Evolutionary conservation across 2,329 filamentous ascomycete genomes (phyloP).

Genomic region (Geosmithia putterillii): DNA sequence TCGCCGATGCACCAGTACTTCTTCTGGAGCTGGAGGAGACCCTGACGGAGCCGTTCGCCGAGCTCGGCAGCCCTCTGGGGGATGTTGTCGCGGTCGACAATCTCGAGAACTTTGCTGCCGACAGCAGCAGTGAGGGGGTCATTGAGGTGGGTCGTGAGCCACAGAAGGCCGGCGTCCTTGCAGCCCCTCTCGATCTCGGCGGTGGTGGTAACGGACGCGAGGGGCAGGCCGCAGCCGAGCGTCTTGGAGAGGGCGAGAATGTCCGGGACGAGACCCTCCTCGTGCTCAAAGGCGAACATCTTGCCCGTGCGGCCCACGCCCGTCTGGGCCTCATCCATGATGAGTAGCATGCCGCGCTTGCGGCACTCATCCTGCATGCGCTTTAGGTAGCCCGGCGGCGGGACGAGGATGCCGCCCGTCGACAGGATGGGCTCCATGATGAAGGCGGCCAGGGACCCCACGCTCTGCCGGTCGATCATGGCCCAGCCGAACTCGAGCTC

Average conservation of each 20-base stretch:
- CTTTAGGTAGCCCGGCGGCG: conserved; percentile 45
- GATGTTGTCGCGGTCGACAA: conserved; percentile 37
- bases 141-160: conserved; percentile 45
- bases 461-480: conserved; percentile 45
- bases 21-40: conserved; percentile 29
- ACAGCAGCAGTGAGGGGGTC: conserved; percentile 41
- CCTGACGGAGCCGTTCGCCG: conserved; percentile 32
- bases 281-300: conserved; percentile 42
- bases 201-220: conserved; percentile 44
- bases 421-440: conserved; percentile 52
- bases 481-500: conserved; percentile 49
- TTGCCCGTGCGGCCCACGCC: conserved; percentile 43
- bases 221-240: conserved; percentile 45
- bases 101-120: conserved; percentile 40
- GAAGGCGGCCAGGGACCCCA: conserved; percentile 49
- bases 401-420: conserved; percentile 44
- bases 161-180: conserved; percentile 36
- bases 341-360: conserved; percentile 44
- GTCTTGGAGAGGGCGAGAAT: conserved; percentile 51
- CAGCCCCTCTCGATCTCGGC: conserved; percentile 36
- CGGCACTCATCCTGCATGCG: conserved; percentile 42
- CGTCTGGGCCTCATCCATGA: conserved; percentile 50
- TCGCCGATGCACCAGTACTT: conserved; percentile 51
- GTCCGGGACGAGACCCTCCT: conserved; percentile 41
- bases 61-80: conserved; percentile 28